Percentiles rank a stretch among this genome's conserved stretches.
Evolutionary conservation across 352 stramenopile genomes (phyloP).

Genomic region (Globisporangium acanthophoron): DNA sequence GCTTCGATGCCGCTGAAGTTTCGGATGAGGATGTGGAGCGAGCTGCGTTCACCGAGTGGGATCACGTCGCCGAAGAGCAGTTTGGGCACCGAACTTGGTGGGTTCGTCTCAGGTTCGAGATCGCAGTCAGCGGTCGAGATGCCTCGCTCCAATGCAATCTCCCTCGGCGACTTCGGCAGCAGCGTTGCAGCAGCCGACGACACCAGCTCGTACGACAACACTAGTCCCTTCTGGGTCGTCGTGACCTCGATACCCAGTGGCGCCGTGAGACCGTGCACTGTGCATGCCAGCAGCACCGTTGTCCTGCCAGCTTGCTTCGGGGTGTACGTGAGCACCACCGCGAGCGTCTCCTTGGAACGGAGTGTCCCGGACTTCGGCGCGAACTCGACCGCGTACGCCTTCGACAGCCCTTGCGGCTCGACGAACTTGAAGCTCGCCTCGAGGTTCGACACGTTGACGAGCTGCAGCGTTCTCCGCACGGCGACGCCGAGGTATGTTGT

Average conservation of each 20-base stretch:
- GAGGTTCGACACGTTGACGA: constrained; percentile 82
- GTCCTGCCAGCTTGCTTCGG: constrained; percentile 41
- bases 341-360: constrained; percentile 55
- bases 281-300: constrained; percentile 55
- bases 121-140: constrained; percentile 39
- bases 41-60: constrained; percentile 44
- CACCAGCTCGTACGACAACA: constrained; percentile 72
- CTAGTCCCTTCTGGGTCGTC: constrained; percentile 68
- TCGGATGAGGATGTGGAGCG: constrained; percentile 50
- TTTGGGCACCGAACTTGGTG: constrained; percentile 30
- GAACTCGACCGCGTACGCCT: constrained; percentile 42
- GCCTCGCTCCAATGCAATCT: constrained; percentile 32
- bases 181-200: neutral
- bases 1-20: constrained; percentile 79
- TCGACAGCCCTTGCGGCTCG: constrained; percentile 50
- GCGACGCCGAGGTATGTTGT: constrained; percentile 64
- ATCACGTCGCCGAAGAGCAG: constrained; percentile 61
- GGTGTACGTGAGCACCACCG: constrained; percentile 50
- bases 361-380: constrained; percentile 39
- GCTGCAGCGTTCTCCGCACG: constrained; percentile 34
- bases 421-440: constrained; percentile 71
- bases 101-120: constrained; percentile 37
- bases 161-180: constrained; percentile 30
- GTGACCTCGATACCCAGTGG: constrained; percentile 61
- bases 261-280: constrained; percentile 42